Percentiles rank a stretch among this genome's conserved stretches.
phyloP scores from a whole-genome alignment of 495 filamentous ascomycete species.

The Collariella sp. region DNA sequence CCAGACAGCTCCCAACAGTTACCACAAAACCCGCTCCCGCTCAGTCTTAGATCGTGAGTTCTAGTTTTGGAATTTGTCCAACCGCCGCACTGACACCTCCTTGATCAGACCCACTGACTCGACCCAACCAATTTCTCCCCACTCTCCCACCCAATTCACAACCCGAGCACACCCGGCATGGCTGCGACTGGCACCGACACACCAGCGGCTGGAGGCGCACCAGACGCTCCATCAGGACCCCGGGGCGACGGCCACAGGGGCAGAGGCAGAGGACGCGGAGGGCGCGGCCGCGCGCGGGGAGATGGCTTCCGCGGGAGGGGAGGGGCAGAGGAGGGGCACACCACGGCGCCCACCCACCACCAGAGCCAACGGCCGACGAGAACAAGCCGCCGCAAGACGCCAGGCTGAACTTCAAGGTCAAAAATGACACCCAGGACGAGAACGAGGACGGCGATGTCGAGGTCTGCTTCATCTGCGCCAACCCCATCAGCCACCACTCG shows the following conservation, averaged over 20 bases:
- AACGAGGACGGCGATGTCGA: conserved; percentile 54
- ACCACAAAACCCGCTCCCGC: background rate
- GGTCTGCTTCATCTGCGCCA: conserved; percentile 95
- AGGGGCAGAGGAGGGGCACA: conserved; percentile 14
- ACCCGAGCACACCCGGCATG: conserved; percentile 6
- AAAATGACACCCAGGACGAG: conserved; percentile 13
- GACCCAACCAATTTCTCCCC: background rate
- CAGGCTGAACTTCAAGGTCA: conserved; percentile 18
- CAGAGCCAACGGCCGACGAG: conserved; percentile 2
- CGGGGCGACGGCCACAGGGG: conserved; percentile 33
- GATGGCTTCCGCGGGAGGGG: conserved; percentile 1
- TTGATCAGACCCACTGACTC: background rate
- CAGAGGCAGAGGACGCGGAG: conserved; percentile 30
- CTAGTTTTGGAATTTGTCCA: background rate
- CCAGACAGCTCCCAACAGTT: background rate
- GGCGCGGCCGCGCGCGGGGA: conserved; percentile 14
- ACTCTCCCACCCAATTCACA: background rate
- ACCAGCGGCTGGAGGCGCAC: conserved; percentile 2
- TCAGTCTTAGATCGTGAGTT: background rate
- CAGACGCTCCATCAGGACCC: conserved; percentile 10
- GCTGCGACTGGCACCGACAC: conserved; percentile 16
- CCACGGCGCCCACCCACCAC: background rate
- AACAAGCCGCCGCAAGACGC: conserved; percentile 7
- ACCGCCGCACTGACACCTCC: background rate
- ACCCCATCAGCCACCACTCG: conserved; percentile 70